Conservation (phyloP, 768 basidiomycete genomes). For the Trametes cinnabarina region DNA sequence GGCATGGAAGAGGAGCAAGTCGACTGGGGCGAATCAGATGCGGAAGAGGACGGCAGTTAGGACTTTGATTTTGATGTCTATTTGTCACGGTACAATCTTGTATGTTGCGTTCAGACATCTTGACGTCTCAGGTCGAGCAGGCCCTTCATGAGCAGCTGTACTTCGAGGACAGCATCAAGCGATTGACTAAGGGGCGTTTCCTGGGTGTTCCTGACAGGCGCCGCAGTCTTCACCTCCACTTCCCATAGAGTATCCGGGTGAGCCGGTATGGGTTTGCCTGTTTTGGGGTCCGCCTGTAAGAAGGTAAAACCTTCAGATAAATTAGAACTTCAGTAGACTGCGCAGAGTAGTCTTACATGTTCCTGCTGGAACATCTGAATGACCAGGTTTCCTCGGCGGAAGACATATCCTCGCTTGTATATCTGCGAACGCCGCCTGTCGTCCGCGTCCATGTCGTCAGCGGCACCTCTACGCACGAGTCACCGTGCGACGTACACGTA, state of each 20-base stretch:
- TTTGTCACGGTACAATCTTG: no score
- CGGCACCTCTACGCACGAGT: no score
- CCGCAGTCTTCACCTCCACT: constrained; percentile 82
- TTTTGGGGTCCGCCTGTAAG: constrained; percentile 69
- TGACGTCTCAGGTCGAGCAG: constrained; percentile 73
- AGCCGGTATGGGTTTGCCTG: constrained; percentile 73
- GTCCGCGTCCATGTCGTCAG: no score
- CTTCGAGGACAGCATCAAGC: constrained; percentile 74
- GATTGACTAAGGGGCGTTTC: constrained; percentile 69
- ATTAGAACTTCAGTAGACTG: no score
- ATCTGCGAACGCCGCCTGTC: constrained; percentile 71
- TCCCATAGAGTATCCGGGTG: constrained; percentile 82
- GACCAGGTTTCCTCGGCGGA: constrained; percentile 64
- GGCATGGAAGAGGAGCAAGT: constrained; percentile 42
- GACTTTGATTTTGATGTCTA: neutral
- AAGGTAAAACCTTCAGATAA: neutral
- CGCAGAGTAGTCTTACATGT: constrained; percentile 49
- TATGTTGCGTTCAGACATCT: constrained; percentile 46
- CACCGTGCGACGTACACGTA: constrained; percentile 62
- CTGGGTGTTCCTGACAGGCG: constrained; percentile 74
- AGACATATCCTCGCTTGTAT: constrained; percentile 79
- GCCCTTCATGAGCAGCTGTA: constrained; percentile 83
- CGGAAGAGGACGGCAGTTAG: constrained; percentile 26
- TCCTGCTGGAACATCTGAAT: constrained; percentile 88
- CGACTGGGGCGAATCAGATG: constrained; percentile 53